phyloP scores from a whole-genome alignment of 345 rosid genomes.

The Arabidopsis suecica region DNA sequence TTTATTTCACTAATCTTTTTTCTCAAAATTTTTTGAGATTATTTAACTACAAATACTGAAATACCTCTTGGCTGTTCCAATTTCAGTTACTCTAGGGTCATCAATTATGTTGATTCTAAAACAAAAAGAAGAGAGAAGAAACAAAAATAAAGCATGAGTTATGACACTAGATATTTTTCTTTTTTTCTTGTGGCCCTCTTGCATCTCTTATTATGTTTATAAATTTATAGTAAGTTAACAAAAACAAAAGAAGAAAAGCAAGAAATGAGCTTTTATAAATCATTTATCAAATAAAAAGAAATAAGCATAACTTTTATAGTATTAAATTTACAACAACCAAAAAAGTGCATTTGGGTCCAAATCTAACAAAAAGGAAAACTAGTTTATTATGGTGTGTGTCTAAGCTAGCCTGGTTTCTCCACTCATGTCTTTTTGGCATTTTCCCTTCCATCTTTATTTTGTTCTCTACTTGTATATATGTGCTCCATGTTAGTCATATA shows the following conservation, averaged over 20 bases:
- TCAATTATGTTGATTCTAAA: conserved; percentile 31
- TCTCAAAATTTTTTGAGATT: not conserved
- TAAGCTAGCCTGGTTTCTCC: conserved; percentile 42
- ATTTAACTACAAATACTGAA: not conserved
- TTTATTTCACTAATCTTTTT: not conserved
- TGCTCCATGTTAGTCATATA: conserved; percentile 24
- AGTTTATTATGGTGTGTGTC: conserved; percentile 38
- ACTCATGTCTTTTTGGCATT: conserved; percentile 45
- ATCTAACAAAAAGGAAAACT: conserved; percentile 36
- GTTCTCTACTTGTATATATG: conserved; percentile 10
- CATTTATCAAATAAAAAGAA: conserved; percentile 5
- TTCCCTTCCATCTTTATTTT: conserved; percentile 11
- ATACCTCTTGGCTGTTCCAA: conserved; percentile 14
- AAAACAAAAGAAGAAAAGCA: conserved; percentile 37
- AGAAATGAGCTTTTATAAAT: conserved; percentile 30
- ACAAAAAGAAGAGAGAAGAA: conserved; percentile 29
- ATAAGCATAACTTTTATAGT: conserved; percentile 14
- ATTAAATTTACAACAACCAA: conserved; percentile 3
- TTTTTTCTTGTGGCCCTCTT: not conserved
- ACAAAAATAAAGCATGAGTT: conserved; percentile 35
- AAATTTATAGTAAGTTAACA: conserved; percentile 17
- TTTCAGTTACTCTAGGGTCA: conserved; percentile 8
- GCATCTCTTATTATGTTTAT: conserved; percentile 4
- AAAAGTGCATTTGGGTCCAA: conserved; percentile 44
- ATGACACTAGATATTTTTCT: conserved; percentile 14